Base-by-base conservation (phyloP, 768 basidiomycete species). In the Crepidotus variabilis region DNA sequence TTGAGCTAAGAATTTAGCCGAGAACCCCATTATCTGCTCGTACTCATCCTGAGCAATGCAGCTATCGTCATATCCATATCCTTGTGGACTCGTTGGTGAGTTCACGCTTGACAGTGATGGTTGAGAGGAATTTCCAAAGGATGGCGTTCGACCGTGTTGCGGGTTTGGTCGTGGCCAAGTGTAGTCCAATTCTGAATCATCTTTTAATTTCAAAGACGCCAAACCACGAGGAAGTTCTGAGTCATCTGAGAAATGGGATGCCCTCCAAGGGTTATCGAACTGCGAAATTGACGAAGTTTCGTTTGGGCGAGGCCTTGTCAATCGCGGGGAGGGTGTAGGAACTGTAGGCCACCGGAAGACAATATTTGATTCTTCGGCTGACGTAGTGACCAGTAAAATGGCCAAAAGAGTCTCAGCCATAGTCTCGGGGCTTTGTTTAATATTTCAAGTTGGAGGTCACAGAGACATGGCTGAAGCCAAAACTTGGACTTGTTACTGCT, bases 281-380 rank as follows among this genome's bases (percentile, higher is more conserved):
- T 83, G 81, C 9, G 78, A 74, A 28, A 81, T 74, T 46, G 69
- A 78, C 32, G 70, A 67, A 32, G 69, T 67, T 56, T 74, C 65
- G 10, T 74, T 72, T 13, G 87, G 88, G 24, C 77, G 75, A 2
- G 92, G 83, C 50, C 94, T 85, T 51, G 83, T 81, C 24, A 96
- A 81, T 55, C 94, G 80, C 3, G 85, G 78, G 5, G 84, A 78
- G 1, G 83, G 72, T 11, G 72, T 63, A 13, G 92, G 91, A 13
- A 75, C 76, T 13, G 91, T 87, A 0, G 94, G 94, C 88, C 92
- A 96, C 59, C 90, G 79, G 67, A 86, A 94, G 52, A 92, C 87
- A 5, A 94, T 72, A 61, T 77, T 87, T 9, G 86, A 83, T 23
- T 89, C 91, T 64, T 86, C 90, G 6, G 90, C 86, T 8, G 92